Evolutionary conservation across 2,329 filamentous ascomycete species (phyloP), one percentile per base, ranked within the genome.

Genomic region (Xylaria sp.): DNA sequence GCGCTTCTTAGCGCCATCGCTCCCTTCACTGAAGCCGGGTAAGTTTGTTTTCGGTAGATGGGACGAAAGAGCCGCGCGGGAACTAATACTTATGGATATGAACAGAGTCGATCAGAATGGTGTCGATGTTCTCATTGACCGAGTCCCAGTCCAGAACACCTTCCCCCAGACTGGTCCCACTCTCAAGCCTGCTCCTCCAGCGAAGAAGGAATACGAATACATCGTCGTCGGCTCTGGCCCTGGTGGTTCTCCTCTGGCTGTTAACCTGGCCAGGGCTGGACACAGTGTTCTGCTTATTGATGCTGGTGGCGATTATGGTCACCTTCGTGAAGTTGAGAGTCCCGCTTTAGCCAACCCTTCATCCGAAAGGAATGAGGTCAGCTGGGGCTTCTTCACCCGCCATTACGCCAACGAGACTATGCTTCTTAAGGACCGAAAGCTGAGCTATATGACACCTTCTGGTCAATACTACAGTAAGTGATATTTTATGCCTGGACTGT

Each of bases 311-410:
- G 87, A 90, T 72, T 83, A 87, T 71, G 85, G 83, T 21, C 79
- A 81, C 59, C 78, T 78, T 55, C 77, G 80, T 69, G 84, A 86
- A 74, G 84, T 87, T 71, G 83, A 84, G 13, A 83, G 88, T 12
- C 87, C 88, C 8, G 84, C 86, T 1, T 83, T 87, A 74, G 83
- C 84, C 32, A 82, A 83, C 54, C 81, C 83, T 42, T 82, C 85
- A 2, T 87, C 86, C 13, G 86, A 90, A 73, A 85, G 89, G 69
- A 81, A 81, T 18, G 82, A 83, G 25, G 82, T 88, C 71, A 79
- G 83, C 53, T 91, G 88, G 89, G 86, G 89, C 77, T 90, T 87
- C 78, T 91, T 86, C 71, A 87, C 90, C 32, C 83, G 83, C 53
- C 88, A 91, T 75, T 90, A 90, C 73, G 79, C 82, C 13, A 84